Base-by-base conservation (phyloP, 768 basidiomycete genomes). In the Tricholoma hemisulphureum region DNA sequence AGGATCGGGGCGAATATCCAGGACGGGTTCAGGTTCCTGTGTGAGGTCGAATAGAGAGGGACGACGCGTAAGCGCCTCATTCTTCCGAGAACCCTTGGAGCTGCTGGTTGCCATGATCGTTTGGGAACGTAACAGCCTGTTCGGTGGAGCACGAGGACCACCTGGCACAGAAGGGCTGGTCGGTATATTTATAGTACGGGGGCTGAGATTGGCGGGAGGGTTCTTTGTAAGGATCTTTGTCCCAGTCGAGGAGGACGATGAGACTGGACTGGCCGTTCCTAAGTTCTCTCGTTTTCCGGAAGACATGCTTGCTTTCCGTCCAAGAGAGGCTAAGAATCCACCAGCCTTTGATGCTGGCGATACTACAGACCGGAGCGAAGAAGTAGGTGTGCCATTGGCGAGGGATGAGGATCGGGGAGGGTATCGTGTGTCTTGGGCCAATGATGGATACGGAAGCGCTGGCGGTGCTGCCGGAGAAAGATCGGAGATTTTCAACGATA, bases 271-370 rank as follows among this genome's bases (percentile, higher is more conserved):
- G 28, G 26, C 46, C 53, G 57, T 52, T 43, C 43, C 61, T 53
- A 60, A 62, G 53, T 65, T 68, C 58, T 56, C 63, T 63, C 45
- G 70, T 56, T 65, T 66, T 20, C 61, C 53, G 18, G 70, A 63
- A 1, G 70, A 67, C 9, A 77, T 61, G 66, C 90, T 91, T 20
- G 83, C 77, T 67, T 85, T 91, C 23, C 90, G 80, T 11, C 89
- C 87, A 14, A 93, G 78, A 0, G 89, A 86, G 3, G 90, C 77
- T 67, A 93, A 88, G 73, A 92, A 91, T 34, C 80, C 82, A 9
- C 82, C 80, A n/a, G 80, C 75, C 60, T 79, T 85, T 46, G 66
- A 69, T 18, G 74, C 71, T 18, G 79, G 75, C 1, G 83, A 74
- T 21, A 70, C 72, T 29, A 78, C 67, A 10, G 80, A 80, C 39